Percentiles rank a stretch among this genome's conserved stretches.
phyloP scores from a whole-genome alignment of 345 rosid species.

The Brassica rapa region DNA sequence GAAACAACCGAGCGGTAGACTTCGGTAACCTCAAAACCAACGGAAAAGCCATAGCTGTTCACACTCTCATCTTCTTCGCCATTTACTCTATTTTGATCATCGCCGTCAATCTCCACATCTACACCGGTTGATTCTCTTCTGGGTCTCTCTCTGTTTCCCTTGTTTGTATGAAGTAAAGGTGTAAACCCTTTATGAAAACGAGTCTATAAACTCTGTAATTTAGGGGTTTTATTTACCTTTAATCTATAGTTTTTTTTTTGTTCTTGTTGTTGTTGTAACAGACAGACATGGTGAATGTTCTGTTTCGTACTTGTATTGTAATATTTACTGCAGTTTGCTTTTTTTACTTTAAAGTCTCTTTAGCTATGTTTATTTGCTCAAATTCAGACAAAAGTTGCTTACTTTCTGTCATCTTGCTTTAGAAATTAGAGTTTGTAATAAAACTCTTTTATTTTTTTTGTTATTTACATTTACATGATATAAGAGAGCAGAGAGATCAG shows the following conservation, averaged over 20 bases:
- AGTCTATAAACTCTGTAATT: constrained; percentile 17
- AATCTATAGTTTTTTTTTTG: background rate
- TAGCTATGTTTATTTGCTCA: background rate
- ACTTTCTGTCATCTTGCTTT: background rate
- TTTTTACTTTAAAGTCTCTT: background rate
- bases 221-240: constrained; percentile 18
- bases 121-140: constrained; percentile 49
- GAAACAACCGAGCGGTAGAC: constrained; percentile 59
- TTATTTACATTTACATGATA: constrained; percentile 5
- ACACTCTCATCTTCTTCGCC: constrained; percentile 82
- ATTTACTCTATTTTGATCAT: constrained; percentile 67
- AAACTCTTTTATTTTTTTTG: background rate
- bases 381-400: background rate
- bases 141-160: background rate
- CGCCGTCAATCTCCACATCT: constrained; percentile 81
- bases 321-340: background rate
- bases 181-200: constrained; percentile 7
- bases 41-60: constrained; percentile 81
- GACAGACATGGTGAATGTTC: background rate
- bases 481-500: background rate
- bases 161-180: constrained; percentile 12
- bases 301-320: constrained; percentile 15
- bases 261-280: constrained; percentile 23
- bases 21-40: constrained; percentile 86
- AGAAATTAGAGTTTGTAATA: background rate